phyloP scores from a whole-genome alignment of 1,284 basidiomycete genomes.

The Cryptococcus sp. region DNA sequence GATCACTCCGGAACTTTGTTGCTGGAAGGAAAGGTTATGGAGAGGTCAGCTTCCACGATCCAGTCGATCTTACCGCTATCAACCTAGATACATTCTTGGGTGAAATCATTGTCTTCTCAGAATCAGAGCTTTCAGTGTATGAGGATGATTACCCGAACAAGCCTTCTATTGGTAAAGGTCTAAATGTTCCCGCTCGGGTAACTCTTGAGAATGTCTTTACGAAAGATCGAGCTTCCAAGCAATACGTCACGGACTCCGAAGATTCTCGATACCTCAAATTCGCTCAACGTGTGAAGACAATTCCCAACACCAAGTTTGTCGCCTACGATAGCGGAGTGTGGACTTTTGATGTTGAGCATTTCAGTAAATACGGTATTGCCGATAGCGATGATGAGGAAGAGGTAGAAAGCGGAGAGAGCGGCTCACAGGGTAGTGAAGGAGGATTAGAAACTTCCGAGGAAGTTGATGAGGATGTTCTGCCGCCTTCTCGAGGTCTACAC shows the following conservation, averaged over 20 bases:
- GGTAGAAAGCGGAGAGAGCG: neutral
- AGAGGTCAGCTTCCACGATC: conserved; percentile 80
- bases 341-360: conserved; percentile 92
- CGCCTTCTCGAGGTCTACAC: conserved; percentile 34
- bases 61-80: conserved; percentile 87
- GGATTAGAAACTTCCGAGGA: neutral
- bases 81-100: conserved; percentile 76
- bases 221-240: conserved; percentile 82
- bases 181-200: conserved; percentile 83
- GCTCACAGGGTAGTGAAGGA: neutral
- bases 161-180: conserved; percentile 76
- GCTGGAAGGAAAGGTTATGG: conserved; percentile 90
- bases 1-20: conserved; percentile 63
- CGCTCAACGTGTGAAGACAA: conserved; percentile 74
- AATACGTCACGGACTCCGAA: conserved; percentile 78
- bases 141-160: conserved; percentile 68
- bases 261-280: conserved; percentile 72
- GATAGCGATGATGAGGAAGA: conserved; percentile 20
- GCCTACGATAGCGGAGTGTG: conserved; percentile 70
- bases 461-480: conserved; percentile 28
- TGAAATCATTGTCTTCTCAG: conserved; percentile 81
- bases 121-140: conserved; percentile 89
- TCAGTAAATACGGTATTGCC: conserved; percentile 52
- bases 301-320: conserved; percentile 82
- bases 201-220: conserved; percentile 80